Evolutionary conservation across 148 eudicot species (phyloP).

Genomic region (Pouteria glomerata): DNA sequence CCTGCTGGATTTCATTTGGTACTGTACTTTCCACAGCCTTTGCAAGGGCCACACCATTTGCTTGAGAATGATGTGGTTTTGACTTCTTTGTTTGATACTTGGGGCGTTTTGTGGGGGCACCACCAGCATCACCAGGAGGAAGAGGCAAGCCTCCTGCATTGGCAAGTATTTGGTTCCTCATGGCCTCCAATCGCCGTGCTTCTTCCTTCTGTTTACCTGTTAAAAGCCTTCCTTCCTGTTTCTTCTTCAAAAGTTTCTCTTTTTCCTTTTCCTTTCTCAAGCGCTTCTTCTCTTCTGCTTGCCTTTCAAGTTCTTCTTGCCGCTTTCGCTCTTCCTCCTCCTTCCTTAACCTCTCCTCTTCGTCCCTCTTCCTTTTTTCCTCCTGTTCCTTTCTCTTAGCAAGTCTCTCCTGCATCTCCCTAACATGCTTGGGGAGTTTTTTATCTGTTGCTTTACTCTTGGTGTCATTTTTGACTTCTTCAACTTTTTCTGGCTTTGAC

Average conservation of each 20-base stretch:
- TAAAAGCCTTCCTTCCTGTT: too few relatives aligned
- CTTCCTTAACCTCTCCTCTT: slow-evolving; percentile 73
- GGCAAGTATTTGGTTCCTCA: slow-evolving; percentile 73
- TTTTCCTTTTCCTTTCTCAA: slow-evolving; percentile 76
- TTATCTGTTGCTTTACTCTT: slow-evolving; percentile 57
- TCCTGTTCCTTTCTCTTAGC: slow-evolving; percentile 68
- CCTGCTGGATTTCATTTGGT: slow-evolving; percentile 37
- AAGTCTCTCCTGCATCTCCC: slow-evolving; percentile 90
- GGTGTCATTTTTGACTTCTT: slow-evolving; percentile 44
- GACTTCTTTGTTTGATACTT: slow-evolving; percentile 63
- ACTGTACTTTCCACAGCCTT: slow-evolving; percentile 36
- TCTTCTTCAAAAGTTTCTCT: slow-evolving; percentile 69
- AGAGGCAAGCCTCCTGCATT: slow-evolving; percentile 38
- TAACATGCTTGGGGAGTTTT: slow-evolving; percentile 75
- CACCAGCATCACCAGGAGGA: slow-evolving; percentile 39
- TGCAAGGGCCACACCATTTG: slow-evolving; percentile 40
- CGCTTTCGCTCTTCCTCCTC: slow-evolving; percentile 80
- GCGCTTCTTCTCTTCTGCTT: slow-evolving; percentile 74
- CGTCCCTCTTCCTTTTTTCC: slow-evolving; percentile 70
- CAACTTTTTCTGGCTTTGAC: slow-evolving; percentile 41
- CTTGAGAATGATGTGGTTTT: slow-evolving; percentile 47
- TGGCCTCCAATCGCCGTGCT: slow-evolving; percentile 65
- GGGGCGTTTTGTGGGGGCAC: slow-evolving; percentile 59
- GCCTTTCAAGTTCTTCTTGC: slow-evolving; percentile 67
- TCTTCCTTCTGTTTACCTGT: slow-evolving; percentile 93